Evolutionary conservation across 495 filamentous ascomycete genomes (phyloP).

Genomic region (Trichoderma parareesei): DNA sequence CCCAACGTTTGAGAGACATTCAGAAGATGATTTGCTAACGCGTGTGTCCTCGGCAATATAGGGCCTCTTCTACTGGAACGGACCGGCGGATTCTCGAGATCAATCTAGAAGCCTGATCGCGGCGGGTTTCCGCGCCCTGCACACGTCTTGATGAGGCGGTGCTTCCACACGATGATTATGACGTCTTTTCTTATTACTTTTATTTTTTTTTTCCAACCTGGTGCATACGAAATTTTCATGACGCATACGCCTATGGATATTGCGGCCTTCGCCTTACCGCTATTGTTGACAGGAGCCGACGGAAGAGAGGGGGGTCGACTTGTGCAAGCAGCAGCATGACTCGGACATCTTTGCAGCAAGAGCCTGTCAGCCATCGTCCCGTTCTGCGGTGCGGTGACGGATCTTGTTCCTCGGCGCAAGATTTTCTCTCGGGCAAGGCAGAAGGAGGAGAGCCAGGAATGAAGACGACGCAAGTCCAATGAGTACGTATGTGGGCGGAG

Average conservation of each 20-base stretch:
- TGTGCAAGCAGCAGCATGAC: background rate
- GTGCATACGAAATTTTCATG: background rate
- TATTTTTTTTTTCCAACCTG: background rate
- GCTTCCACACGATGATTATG: background rate
- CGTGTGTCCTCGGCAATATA: slow-evolving; percentile 15
- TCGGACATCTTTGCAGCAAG: background rate
- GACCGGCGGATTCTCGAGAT: slow-evolving; percentile 64
- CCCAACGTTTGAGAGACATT: background rate
- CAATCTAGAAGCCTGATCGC: slow-evolving; percentile 63
- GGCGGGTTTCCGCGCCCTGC: slow-evolving; percentile 64
- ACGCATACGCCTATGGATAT: background rate
- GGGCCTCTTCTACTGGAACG: slow-evolving; percentile 89
- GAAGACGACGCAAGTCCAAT: background rate
- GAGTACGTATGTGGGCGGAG: background rate
- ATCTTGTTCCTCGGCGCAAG: background rate
- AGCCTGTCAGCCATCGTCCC: background rate
- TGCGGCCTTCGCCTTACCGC: background rate
- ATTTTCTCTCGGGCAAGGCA: background rate
- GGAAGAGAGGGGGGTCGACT: background rate
- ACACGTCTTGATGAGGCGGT: slow-evolving; percentile 40
- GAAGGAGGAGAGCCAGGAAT: background rate
- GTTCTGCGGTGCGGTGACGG: background rate
- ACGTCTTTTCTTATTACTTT: background rate
- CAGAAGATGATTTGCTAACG: slow-evolving; percentile 13
- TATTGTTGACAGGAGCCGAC: background rate